phyloP scores from a whole-genome alignment of 352 stramenopile genomes.

The Plasmopara viticola region DNA sequence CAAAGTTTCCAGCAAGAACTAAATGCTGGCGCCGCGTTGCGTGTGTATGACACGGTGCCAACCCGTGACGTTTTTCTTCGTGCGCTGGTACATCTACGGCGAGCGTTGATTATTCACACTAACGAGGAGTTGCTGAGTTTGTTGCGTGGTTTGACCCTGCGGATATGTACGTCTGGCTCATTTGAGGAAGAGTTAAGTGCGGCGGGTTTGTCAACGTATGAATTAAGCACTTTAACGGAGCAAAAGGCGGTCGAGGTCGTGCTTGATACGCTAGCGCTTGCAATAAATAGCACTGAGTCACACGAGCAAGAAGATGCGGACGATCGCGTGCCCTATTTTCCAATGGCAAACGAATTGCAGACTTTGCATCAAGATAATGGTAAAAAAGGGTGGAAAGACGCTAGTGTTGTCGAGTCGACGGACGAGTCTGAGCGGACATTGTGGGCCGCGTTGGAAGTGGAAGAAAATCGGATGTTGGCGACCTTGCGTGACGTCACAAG shows the following conservation, averaged over 20 bases:
- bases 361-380: slow-evolving; percentile 9
- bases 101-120: slow-evolving; percentile 52
- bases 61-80: slow-evolving; percentile 76
- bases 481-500: slow-evolving; percentile 38
- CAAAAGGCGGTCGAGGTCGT: slow-evolving; percentile 47
- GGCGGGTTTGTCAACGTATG: slow-evolving; percentile 43
- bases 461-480: slow-evolving; percentile 73
- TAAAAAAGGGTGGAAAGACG: slow-evolving; percentile 15
- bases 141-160: slow-evolving; percentile 52
- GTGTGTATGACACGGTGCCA: slow-evolving; percentile 57
- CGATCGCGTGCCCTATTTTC: slow-evolving; percentile 65
- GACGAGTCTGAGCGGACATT: slow-evolving; percentile 53
- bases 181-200: slow-evolving; percentile 62
- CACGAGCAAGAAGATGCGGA: slow-evolving; percentile 65
- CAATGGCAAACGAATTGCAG: slow-evolving; percentile 47
- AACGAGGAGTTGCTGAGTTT: slow-evolving; percentile 28
- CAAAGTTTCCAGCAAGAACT: slow-evolving; percentile 77
- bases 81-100: slow-evolving; percentile 63
- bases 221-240: slow-evolving; percentile 51
- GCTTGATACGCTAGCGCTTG: slow-evolving; percentile 46
- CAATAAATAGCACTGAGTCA: slow-evolving; percentile 66
- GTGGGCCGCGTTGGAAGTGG: slow-evolving; percentile 72
- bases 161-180: slow-evolving; percentile 64
- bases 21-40: slow-evolving; percentile 47
- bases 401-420: slow-evolving; percentile 15